Evolutionary conservation across 768 basidiomycete species (phyloP).

Genomic region (Leccinum subgranulosum): DNA sequence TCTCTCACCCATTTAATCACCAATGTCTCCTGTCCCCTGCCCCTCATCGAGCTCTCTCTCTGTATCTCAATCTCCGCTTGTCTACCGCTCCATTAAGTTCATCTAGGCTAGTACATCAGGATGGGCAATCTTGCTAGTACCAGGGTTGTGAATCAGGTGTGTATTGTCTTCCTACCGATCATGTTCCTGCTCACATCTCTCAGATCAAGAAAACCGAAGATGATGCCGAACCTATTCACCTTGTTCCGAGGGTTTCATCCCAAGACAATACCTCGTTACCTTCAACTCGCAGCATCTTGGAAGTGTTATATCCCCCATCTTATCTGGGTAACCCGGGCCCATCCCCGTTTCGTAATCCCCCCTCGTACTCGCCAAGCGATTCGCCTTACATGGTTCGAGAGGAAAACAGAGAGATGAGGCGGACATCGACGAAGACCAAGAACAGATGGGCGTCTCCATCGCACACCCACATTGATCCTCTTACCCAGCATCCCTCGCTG

Average conservation of each 20-base stretch:
- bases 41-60: background rate
- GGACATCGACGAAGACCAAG: background rate
- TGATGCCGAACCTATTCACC: background rate
- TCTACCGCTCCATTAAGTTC: background rate
- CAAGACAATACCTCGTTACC: conserved; percentile 11
- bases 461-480: background rate
- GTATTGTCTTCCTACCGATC: background rate
- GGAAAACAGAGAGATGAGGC: background rate
- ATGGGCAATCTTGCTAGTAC: background rate
- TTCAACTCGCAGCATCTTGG: conserved; percentile 19
- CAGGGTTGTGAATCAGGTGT: background rate
- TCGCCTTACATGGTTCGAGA: background rate
- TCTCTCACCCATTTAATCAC: background rate
- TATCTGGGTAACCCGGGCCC: conserved; percentile 10
- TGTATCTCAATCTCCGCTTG: background rate
- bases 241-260: background rate
- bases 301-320: conserved; percentile 28
- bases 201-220: conserved; percentile 8
- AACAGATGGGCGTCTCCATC: background rate
- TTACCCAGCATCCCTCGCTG: conserved; percentile 10
- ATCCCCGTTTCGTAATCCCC: conserved; percentile 14
- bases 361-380: conserved; percentile 15
- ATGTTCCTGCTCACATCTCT: conserved; percentile 5
- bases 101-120: background rate
- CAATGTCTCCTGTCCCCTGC: background rate